A percentile compares a stretch with the other conserved stretches of the same genome.
Conservation (phyloP, 2,329 filamentous ascomycete species). For the Fusarium subtropicale region DNA sequence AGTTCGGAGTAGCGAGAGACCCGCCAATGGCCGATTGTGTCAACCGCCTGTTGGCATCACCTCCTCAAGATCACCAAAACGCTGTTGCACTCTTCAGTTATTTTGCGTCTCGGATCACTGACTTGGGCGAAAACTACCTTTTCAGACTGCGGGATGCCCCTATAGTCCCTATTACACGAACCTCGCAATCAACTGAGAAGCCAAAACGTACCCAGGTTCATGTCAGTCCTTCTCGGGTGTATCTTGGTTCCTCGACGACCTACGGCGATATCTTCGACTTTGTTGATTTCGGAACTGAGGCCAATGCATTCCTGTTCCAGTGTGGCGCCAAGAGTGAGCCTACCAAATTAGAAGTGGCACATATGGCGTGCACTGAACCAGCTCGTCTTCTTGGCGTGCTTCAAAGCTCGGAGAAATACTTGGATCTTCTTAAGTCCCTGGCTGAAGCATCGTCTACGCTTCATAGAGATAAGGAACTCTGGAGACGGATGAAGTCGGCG, state of each 20-base stretch:
- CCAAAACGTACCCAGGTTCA: slow-evolving; percentile 47
- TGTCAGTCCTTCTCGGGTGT: slow-evolving; percentile 78
- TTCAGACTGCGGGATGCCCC: slow-evolving; percentile 70
- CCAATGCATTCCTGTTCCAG: slow-evolving; percentile 87
- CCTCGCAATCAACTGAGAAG: slow-evolving; percentile 56
- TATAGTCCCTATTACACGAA: slow-evolving; percentile 76
- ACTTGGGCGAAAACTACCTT: slow-evolving; percentile 73
- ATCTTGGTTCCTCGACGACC: slow-evolving; percentile 75
- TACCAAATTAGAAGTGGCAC: slow-evolving; percentile 85
- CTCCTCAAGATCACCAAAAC: slow-evolving; percentile 73
- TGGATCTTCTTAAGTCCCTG: slow-evolving; percentile 82
- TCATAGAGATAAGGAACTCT: slow-evolving; percentile 82
- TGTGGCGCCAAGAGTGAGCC: slow-evolving; percentile 94
- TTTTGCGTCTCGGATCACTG: slow-evolving; percentile 79
- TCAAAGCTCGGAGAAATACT: slow-evolving; percentile 85
- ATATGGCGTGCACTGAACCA: slow-evolving; percentile 85
- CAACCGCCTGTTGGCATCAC: slow-evolving; percentile 75
- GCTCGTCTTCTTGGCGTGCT: slow-evolving; percentile 83
- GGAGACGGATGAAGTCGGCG: slow-evolving; percentile 78
- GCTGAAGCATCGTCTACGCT: slow-evolving; percentile 77
- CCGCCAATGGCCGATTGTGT: slow-evolving; percentile 84
- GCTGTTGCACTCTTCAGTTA: slow-evolving; percentile 84
- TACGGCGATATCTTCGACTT: slow-evolving; percentile 97
- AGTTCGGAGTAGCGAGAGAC: slow-evolving; percentile 87
- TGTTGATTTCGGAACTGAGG: slow-evolving; percentile 89